Conservation (phyloP, 352 stramenopile species). For the Phytophthora foliorum region DNA sequence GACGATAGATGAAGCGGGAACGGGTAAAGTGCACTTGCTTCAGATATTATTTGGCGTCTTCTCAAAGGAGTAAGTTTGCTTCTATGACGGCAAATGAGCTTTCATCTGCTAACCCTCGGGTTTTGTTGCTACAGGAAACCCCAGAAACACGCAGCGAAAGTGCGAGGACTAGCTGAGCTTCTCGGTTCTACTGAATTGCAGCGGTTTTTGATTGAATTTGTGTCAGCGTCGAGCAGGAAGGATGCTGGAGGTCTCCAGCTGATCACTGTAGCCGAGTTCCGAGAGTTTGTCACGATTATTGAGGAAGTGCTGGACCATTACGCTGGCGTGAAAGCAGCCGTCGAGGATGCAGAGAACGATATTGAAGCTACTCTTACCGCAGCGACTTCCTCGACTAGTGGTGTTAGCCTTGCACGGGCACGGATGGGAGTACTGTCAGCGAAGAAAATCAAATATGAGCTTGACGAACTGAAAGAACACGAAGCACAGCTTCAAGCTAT, state of each 20-base stretch:
- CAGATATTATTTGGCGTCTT: conserved; percentile 69
- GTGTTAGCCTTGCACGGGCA: conserved; percentile 45
- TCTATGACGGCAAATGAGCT: neutral
- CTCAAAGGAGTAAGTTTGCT: conserved; percentile 56
- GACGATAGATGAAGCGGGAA: conserved; percentile 44
- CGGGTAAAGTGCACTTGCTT: conserved; percentile 60
- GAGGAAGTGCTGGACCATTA: conserved; percentile 67
- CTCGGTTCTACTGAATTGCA: conserved; percentile 56
- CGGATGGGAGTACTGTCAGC: conserved; percentile 63
- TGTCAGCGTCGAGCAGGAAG: conserved; percentile 32
- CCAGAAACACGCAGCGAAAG: conserved; percentile 53
- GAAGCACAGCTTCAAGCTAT: conserved; percentile 44
- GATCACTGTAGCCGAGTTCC: conserved; percentile 54
- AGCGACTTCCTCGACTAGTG: conserved; percentile 12
- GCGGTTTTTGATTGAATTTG: conserved; percentile 70
- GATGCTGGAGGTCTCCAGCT: conserved; percentile 17
- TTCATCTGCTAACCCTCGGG: neutral
- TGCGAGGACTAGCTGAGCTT: conserved; percentile 58
- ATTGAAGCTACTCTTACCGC: conserved; percentile 54
- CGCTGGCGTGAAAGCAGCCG: conserved; percentile 48
- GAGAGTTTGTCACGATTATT: conserved; percentile 64
- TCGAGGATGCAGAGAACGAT: conserved; percentile 69
- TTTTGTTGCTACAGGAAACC: conserved; percentile 15
- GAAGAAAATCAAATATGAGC: conserved; percentile 67
- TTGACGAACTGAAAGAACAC: conserved; percentile 51